phyloP scores from a whole-genome alignment of 495 filamentous ascomycete genomes.

The Parachaetomium inaequale region DNA sequence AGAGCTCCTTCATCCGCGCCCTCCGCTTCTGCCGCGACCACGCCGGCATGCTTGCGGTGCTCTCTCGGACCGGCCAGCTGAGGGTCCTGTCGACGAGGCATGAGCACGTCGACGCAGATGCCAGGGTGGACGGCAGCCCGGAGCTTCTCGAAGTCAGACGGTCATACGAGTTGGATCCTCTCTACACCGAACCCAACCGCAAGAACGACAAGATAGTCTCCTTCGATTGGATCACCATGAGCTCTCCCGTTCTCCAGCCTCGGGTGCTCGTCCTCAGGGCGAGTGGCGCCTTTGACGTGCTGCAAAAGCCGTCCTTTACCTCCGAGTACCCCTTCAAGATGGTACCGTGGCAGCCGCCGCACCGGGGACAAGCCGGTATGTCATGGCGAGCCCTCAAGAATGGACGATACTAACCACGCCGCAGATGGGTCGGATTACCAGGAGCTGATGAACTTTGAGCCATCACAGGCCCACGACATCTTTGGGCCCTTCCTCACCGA shows the following conservation, averaged over 20 bases:
- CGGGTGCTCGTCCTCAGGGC: constrained; percentile 65
- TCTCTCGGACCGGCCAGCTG: constrained; percentile 75
- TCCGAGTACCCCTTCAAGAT: constrained; percentile 48
- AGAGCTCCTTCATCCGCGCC: constrained; percentile 63
- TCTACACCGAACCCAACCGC: constrained; percentile 42
- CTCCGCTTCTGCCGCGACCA: constrained; percentile 75
- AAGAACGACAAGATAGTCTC: constrained; percentile 67
- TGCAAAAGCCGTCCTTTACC: constrained; percentile 58
- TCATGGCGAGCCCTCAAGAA: not conserved
- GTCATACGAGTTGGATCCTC: constrained; percentile 52
- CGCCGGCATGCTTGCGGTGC: constrained; percentile 67
- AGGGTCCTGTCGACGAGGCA: constrained; percentile 67
- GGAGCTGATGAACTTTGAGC: constrained; percentile 45
- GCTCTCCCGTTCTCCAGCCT: constrained; percentile 57
- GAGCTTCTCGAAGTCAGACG: constrained; percentile 51
- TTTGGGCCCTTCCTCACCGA: constrained; percentile 46
- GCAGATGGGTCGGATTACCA: constrained; percentile 45
- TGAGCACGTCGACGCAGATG: constrained; percentile 48
- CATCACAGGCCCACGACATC: constrained; percentile 38
- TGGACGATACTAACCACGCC: constrained; percentile 6
- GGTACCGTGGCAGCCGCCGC: constrained; percentile 45
- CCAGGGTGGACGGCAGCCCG: constrained; percentile 40
- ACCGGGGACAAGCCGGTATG: constrained; percentile 46
- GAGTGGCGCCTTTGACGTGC: constrained; percentile 62
- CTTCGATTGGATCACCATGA: constrained; percentile 77